Base-by-base conservation (phyloP, 2,329 filamentous ascomycete genomes). In the Fusarium kyushuense region DNA sequence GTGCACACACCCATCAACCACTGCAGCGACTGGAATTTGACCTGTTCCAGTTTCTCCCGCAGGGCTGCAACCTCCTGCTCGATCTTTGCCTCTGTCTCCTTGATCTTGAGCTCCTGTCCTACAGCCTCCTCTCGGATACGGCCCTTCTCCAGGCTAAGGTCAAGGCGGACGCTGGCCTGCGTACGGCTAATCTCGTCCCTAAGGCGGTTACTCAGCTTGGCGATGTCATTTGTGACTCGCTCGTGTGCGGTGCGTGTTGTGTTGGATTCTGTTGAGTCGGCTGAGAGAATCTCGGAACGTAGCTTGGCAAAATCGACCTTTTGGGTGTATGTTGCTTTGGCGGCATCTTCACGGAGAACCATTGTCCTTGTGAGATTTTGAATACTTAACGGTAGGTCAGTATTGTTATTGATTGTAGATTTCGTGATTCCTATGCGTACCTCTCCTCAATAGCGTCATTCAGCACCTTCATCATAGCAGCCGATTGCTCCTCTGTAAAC, bases 251-350 rank as follows among this genome's bases (percentile, higher is more conserved):
- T 90, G 52, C 94, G 90, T 27, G 96, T 98, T 41, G 96, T 89
- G 73, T 93, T 92, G 27, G 91, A 90, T 83, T 99, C 96, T 53
- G 93, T 96, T 71, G 91, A 94, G 82, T 98, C 96, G 49, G 94
- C 91, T 8, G 93, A 94, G 23, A 97, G 87, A 23, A 99, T 89
- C 80, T 99, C 96, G 58, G 93, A 96, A 70, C 96, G 93, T 42
- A 98, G 89, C 83, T 98, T 97, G 64, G 95, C 94, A 77, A 99
- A 98, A 81, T 99, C 96, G 67, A 98, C 96, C 80, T 98, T 98
- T 78, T 98, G 89, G 3, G 89, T 90, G 78, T 92, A 92, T 5
- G 89, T 91, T 29, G 92, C 90, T 76, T 92, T 92, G 75, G 93
- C 92, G 66, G 93, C 89, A 81, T 97, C 96, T 82, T 99, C 96